Percentiles rank a stretch among this genome's conserved stretches.
These are phyloP conservation scores for Sarocladiaceae sp. DNA, from an alignment of 2,329 filamentous ascomycete genomes.

Conservation along the genomic window DNA sequence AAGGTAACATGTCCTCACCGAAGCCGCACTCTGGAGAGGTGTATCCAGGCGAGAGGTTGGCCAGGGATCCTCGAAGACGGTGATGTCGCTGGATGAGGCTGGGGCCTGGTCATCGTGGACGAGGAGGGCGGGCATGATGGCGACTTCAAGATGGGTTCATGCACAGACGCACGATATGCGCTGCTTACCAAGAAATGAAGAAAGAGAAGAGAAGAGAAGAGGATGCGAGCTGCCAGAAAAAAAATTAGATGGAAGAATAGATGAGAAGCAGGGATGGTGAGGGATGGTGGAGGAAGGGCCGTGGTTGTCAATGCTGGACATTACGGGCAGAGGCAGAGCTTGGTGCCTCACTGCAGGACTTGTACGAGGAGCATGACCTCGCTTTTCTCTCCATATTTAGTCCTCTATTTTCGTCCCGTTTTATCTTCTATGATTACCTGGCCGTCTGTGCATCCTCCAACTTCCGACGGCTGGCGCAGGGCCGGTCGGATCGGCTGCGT, in stretches of 20 bases:
- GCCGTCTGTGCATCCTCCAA: too few species aligned
- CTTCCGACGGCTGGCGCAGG: neutral
- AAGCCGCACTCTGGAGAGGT: conserved; percentile 7
- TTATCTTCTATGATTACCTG: too few species aligned
- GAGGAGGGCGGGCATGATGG: conserved; percentile 7
- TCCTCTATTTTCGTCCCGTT: too few species aligned
- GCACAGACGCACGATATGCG: too few species aligned
- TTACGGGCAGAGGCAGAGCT: too few species aligned
- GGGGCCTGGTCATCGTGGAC: conserved; percentile 3
- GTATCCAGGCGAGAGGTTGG: neutral
- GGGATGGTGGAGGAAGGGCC: too few species aligned
- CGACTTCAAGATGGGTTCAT: neutral
- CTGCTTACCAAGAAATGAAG: neutral
- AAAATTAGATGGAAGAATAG: neutral
- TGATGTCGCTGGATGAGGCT: neutral
- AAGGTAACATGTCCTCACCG: neutral
- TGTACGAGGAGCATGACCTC: too few species aligned
- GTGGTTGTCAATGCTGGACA: too few species aligned
- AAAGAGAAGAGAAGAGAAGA: neutral
- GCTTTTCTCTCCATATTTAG: too few species aligned
- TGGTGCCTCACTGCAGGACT: too few species aligned
- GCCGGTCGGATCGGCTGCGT: conserved; percentile 3
- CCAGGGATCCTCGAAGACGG: conserved; percentile 8
- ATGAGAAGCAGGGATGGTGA: neutral
- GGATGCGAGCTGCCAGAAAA: neutral